phyloP scores from a whole-genome alignment of 192 early-diverging fungal genomes.

The Coemansia guatemalensis region DNA sequence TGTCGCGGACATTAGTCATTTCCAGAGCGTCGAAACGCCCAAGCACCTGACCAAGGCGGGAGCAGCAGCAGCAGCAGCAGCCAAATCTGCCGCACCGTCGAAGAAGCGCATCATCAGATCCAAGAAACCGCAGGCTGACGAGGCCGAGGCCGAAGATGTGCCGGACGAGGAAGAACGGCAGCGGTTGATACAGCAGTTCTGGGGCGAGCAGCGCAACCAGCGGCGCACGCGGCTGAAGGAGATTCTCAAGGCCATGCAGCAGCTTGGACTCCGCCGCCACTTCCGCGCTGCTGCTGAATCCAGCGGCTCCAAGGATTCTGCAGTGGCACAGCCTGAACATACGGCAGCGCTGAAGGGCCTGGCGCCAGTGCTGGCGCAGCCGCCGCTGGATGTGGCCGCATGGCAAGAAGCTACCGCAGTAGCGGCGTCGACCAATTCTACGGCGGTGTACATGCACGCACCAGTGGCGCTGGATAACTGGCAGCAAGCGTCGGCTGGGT shows the following conservation, averaged over 20 bases:
- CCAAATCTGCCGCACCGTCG: neutral
- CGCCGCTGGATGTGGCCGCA: slow-evolving; percentile 22
- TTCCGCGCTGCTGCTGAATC: slow-evolving; percentile 6
- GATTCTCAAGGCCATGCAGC: slow-evolving; percentile 42
- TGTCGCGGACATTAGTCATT: slow-evolving; percentile 39
- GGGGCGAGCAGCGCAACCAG: slow-evolving; percentile 54
- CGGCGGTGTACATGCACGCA: slow-evolving; percentile 6
- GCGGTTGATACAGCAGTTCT: slow-evolving; percentile 35
- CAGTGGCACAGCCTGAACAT: neutral
- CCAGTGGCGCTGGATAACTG: slow-evolving; percentile 11
- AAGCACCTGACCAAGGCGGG: slow-evolving; percentile 29
- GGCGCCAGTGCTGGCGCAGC: slow-evolving; percentile 14
- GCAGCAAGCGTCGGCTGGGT: slow-evolving; percentile 33
- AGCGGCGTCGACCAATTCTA: neutral
- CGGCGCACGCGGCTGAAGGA: slow-evolving; percentile 49
- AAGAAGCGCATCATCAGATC: slow-evolving; percentile 34
- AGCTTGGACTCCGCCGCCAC: slow-evolving; percentile 41
- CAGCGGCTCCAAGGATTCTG: no score
- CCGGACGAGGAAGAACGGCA: slow-evolving; percentile 53
- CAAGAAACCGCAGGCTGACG: slow-evolving; percentile 18
- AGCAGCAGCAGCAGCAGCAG: neutral
- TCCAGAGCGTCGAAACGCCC: slow-evolving; percentile 49
- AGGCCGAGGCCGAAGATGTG: slow-evolving; percentile 19
- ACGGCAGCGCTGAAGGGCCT: slow-evolving; percentile 10
- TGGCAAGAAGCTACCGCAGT: slow-evolving; percentile 16